A percentile compares a stretch with the other conserved stretches of the same genome.
These are phyloP conservation scores for Metschnikowia drakensbergensis DNA, from an alignment of 805 yeast genomes.

Conservation along the genomic window DNA sequence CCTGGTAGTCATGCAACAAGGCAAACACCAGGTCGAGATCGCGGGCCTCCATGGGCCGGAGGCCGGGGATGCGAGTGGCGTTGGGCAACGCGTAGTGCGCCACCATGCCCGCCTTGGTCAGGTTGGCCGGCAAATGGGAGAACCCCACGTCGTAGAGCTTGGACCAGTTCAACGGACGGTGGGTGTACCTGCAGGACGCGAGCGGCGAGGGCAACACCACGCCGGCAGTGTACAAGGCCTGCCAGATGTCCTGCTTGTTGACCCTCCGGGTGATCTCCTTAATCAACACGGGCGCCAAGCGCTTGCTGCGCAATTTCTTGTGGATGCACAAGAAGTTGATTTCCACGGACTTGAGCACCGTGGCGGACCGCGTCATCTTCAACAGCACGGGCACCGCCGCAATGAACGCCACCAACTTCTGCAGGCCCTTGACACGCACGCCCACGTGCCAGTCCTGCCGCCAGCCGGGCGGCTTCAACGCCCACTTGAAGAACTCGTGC, in stretches of 20 bases:
- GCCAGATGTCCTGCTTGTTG: conserved; percentile 83
- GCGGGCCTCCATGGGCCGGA: conserved; percentile 50
- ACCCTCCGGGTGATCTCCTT: conserved; percentile 93
- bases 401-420: conserved; percentile 85
- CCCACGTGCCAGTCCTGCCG: conserved; percentile 86
- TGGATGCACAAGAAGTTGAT: conserved; percentile 93
- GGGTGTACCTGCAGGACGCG: conserved; percentile 82
- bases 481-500: conserved; percentile 84
- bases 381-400: conserved; percentile 81
- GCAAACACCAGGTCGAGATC: conserved; percentile 65
- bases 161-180: conserved; percentile 90
- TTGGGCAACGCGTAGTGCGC: conserved; percentile 56
- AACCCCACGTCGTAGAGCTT: conserved; percentile 89
- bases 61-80: conserved; percentile 47
- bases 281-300: conserved; percentile 90
- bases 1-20: conserved; percentile 60
- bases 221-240: conserved; percentile 93
- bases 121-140: conserved; percentile 68
- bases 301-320: conserved; percentile 86
- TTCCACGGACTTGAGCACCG: conserved; percentile 63
- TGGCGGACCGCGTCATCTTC: conserved; percentile 49
- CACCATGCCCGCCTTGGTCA: conserved; percentile 64
- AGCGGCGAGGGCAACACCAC: conserved; percentile 89
- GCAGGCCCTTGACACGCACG: conserved; percentile 74
- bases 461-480: conserved; percentile 93